Percentiles rank a stretch among this genome's conserved stretches.
These are phyloP conservation scores for Eremochloa ophiuroides DNA, from an alignment of 176 grass and related monocot species.

Conservation along the genomic window DNA sequence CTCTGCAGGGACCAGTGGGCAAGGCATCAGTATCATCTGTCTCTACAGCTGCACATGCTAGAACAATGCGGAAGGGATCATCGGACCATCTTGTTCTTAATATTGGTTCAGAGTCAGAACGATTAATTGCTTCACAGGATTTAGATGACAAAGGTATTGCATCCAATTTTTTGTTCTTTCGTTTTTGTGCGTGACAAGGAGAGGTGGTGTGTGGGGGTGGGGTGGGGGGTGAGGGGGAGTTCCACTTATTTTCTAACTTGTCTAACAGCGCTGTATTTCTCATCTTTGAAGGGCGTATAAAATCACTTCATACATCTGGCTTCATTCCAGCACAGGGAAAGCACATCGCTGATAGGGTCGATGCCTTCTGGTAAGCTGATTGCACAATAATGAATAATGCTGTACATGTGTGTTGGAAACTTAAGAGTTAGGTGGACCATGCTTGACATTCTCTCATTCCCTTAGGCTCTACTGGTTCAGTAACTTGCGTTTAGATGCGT, in stretches of 20 bases:
- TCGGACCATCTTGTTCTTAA: conserved; percentile 90
- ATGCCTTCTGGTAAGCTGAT: conserved; percentile 76
- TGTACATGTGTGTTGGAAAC: not conserved
- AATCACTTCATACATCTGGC: conserved; percentile 81
- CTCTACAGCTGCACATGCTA: conserved; percentile 72
- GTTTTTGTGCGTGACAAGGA: not conserved
- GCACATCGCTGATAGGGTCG: conserved; percentile 83
- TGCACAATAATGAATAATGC: conserved; percentile 1
- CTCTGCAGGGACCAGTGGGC: conserved; percentile 57
- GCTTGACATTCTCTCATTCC: not conserved
- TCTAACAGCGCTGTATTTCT: conserved; percentile 28
- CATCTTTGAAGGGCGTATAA: conserved; percentile 71
- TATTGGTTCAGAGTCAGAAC: conserved; percentile 69
- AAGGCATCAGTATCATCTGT: conserved; percentile 57
- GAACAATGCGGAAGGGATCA: conserved; percentile 80
- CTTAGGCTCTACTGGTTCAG: not conserved
- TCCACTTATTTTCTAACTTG: not conserved
- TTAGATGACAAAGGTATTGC: conserved; percentile 80
- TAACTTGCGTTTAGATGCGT: not conserved
- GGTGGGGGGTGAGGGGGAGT: too few species aligned
- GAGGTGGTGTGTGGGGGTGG: too few species aligned
- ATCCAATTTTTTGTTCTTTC: not conserved
- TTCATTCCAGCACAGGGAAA: conserved; percentile 91
- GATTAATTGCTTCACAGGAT: conserved; percentile 65
- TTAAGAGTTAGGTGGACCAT: not conserved